Evolutionary conservation across 257 asterid species (phyloP).

Genomic region (Solanum pinnatisectum): DNA sequence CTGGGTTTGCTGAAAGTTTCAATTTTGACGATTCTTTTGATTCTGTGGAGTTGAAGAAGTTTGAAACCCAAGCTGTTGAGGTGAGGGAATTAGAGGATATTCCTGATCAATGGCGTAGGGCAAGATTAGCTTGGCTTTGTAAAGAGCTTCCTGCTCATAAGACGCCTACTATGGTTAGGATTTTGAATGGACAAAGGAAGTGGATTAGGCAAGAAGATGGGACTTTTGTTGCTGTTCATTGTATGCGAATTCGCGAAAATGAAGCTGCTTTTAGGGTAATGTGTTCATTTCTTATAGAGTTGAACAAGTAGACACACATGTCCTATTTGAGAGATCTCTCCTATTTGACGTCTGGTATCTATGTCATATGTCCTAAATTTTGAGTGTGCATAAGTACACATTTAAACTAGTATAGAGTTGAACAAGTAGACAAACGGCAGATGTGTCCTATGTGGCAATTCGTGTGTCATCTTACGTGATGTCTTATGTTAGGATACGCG

Average conservation of each 20-base stretch:
- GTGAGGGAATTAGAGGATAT: constrained; percentile 74
- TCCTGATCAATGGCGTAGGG: constrained; percentile 93
- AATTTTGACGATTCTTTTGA: constrained; percentile 46
- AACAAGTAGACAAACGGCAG: neutral
- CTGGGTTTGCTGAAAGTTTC: constrained; percentile 23
- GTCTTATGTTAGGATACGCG: neutral
- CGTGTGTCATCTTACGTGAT: neutral
- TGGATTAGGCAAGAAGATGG: constrained; percentile 89
- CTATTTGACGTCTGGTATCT: no score
- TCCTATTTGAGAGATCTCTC: no score
- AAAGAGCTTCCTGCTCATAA: constrained; percentile 85
- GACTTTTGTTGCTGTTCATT: constrained; percentile 55
- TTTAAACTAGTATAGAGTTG: neutral
- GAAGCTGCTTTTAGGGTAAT: constrained; percentile 5
- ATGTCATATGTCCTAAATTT: no score
- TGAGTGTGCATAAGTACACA: neutral
- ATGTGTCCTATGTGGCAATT: neutral
- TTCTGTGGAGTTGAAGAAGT: constrained; percentile 23
- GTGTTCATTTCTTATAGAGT: neutral
- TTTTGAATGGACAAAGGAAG: constrained; percentile 81
- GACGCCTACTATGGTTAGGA: constrained; percentile 45
- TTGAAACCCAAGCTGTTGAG: constrained; percentile 52
- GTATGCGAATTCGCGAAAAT: constrained; percentile 73
- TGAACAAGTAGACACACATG: neutral
- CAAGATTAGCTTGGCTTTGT: constrained; percentile 95